These are phyloP conservation scores for Encephalitozoon romaleae DNA, from an alignment of 371 early-diverging fungal genomes.

Conservation along the genomic window DNA sequence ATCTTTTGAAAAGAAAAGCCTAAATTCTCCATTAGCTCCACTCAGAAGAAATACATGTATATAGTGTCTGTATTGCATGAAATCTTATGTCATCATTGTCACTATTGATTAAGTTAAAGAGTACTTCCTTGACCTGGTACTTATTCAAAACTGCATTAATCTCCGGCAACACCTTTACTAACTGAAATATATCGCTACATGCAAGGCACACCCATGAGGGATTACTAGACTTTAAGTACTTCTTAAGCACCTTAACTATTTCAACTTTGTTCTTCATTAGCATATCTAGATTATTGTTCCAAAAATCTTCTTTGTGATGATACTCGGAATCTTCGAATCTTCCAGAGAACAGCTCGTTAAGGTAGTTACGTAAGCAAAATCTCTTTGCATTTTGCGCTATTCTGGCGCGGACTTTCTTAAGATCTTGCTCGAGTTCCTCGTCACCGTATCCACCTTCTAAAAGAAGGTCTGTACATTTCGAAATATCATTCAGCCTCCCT, in stretches of 20 bases:
- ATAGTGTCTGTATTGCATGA: constrained; percentile 57
- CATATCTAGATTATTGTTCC: constrained; percentile 39
- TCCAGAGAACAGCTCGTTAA: constrained; percentile 54
- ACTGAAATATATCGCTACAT: constrained; percentile 56
- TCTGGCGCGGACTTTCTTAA: background rate
- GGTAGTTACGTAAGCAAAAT: constrained; percentile 30
- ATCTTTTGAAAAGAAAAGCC: background rate
- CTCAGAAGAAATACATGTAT: constrained; percentile 54
- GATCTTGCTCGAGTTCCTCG: background rate
- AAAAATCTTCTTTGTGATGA: constrained; percentile 55
- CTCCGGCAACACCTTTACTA: constrained; percentile 51
- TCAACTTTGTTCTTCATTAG: constrained; percentile 46
- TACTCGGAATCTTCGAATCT: constrained; percentile 50
- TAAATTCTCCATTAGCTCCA: constrained; percentile 22
- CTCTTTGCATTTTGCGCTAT: background rate
- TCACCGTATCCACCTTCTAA: constrained; percentile 9
- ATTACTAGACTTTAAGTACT: constrained; percentile 54
- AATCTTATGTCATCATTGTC: constrained; percentile 57
- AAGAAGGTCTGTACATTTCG: background rate
- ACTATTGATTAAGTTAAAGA: constrained; percentile 46
- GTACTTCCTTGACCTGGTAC: constrained; percentile 49
- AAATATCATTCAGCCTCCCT: background rate
- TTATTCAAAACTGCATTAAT: constrained; percentile 35
- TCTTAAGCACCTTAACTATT: constrained; percentile 55
- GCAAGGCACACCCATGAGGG: constrained; percentile 50